Conservation (phyloP, 192 early-diverging fungal genomes). For the Linnemannia elongata region DNA sequence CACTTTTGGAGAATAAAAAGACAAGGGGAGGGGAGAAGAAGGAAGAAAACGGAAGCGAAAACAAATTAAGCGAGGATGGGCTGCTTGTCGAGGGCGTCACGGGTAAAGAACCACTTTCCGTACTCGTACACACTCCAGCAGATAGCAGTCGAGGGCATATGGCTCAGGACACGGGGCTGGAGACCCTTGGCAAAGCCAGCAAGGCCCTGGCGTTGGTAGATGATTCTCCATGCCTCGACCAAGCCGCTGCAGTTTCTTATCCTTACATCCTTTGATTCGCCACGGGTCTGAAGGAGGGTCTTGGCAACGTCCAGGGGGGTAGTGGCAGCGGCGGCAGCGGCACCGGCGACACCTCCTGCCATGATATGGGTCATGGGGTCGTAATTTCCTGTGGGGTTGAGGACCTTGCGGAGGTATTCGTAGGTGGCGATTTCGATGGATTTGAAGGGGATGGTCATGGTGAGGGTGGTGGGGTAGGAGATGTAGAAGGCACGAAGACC, state of each 20-base stretch:
- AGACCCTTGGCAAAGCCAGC: constrained; percentile 85
- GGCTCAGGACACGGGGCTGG: constrained; percentile 86
- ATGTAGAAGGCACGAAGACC: constrained; percentile 92
- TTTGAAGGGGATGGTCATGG: constrained; percentile 97
- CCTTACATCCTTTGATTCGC: constrained; percentile 78
- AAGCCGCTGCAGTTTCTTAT: constrained; percentile 83
- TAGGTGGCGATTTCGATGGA: constrained; percentile 94
- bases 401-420: constrained; percentile 85
- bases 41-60: constrained; percentile 7
- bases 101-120: constrained; percentile 78
- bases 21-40: neutral
- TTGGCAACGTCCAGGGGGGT: constrained; percentile 96
- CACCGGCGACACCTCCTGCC: constrained; percentile 92
- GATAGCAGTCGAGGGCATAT: constrained; percentile 95
- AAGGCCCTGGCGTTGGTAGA: constrained; percentile 83
- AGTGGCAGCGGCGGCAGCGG: constrained; percentile 86
- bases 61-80: constrained; percentile 39
- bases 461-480: constrained; percentile 93
- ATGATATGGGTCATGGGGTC: constrained; percentile 90
- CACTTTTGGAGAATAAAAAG: constrained; percentile 14
- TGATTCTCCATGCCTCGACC: constrained; percentile 75
- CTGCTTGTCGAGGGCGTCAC: constrained; percentile 43
- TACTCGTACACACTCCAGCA: constrained; percentile 96
- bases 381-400: constrained; percentile 88
- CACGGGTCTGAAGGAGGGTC: constrained; percentile 94